A percentile compares a stretch with the other conserved stretches of the same genome.
Evolutionary conservation across 208 protist genomes (phyloP).

Genomic region (Crithidia thermophila): DNA sequence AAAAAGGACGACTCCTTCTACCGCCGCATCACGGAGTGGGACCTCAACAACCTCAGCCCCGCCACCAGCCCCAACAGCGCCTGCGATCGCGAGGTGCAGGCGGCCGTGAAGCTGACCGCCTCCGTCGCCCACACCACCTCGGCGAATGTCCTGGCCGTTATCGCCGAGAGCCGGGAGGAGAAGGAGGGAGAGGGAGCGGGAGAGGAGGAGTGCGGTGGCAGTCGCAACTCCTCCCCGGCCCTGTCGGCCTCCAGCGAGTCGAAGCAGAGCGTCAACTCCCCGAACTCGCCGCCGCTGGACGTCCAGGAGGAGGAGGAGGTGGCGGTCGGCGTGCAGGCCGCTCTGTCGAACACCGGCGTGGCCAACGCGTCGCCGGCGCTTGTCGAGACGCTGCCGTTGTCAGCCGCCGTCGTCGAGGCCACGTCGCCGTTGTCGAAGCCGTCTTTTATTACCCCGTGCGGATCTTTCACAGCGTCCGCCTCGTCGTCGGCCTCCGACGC

Average conservation of each 20-base stretch:
- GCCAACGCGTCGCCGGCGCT: not conserved
- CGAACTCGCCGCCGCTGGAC: not conserved
- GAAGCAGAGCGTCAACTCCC: slow-evolving; percentile 14
- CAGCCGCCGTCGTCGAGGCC: not conserved
- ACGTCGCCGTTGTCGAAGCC: not conserved
- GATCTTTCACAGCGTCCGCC: not conserved
- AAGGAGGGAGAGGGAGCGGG: not conserved
- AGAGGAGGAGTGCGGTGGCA: not conserved
- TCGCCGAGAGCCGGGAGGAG: not conserved
- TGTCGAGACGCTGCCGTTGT: not conserved
- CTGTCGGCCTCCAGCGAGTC: not conserved
- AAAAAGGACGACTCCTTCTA: slow-evolving; percentile 5
- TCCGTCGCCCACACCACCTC: too few relatives aligned
- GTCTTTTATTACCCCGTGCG: slow-evolving; percentile 5
- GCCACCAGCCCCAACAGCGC: not conserved
- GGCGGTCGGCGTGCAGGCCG: not conserved
- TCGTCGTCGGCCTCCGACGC: not conserved
- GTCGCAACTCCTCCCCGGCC: not conserved
- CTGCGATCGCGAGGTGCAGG: slow-evolving; percentile 9
- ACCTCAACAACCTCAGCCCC: not conserved
- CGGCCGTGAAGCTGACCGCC: not conserved
- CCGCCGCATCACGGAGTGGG: slow-evolving; percentile 13
- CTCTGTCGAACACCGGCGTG: not conserved
- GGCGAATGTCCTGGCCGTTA: too few relatives aligned
- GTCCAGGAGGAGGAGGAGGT: not conserved